phyloP scores from a whole-genome alignment of 495 filamentous ascomycete genomes.

The Neurospora africana region DNA sequence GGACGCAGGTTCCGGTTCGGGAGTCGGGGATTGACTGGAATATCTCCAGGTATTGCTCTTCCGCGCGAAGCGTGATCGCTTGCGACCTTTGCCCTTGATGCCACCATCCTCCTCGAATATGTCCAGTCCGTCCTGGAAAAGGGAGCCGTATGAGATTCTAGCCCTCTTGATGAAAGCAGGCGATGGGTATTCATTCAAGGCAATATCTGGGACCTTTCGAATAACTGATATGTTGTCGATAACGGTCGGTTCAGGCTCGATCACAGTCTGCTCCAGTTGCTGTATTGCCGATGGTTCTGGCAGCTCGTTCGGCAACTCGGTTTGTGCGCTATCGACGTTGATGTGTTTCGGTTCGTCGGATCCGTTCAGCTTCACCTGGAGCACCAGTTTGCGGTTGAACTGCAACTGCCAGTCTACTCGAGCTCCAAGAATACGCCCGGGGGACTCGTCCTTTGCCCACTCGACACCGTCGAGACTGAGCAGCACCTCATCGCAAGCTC shows the following conservation, averaged over 20 bases:
- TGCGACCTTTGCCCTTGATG: slow-evolving; percentile 52
- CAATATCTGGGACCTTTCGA: slow-evolving; percentile 13
- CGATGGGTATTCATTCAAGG: slow-evolving; percentile 48
- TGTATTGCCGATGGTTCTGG: slow-evolving; percentile 1
- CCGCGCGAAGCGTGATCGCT: slow-evolving; percentile 63
- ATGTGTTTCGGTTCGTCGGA: slow-evolving; percentile 27
- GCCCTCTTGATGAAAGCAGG: slow-evolving; percentile 65
- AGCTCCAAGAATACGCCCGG: slow-evolving; percentile 52
- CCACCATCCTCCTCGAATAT: slow-evolving; percentile 66
- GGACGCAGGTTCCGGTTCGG: slow-evolving; percentile 33
- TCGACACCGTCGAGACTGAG: slow-evolving; percentile 57
- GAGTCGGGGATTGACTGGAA: slow-evolving; percentile 54
- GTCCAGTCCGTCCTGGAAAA: slow-evolving; percentile 49
- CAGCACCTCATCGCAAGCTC: slow-evolving; percentile 65
- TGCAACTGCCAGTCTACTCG: slow-evolving; percentile 66
- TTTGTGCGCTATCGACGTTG: slow-evolving; percentile 35
- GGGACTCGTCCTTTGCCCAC: slow-evolving; percentile 41
- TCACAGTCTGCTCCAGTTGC: background rate
- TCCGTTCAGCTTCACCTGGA: slow-evolving; percentile 41
- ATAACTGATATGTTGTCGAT: slow-evolving; percentile 2
- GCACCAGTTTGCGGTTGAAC: slow-evolving; percentile 43
- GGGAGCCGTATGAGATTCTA: slow-evolving; percentile 48
- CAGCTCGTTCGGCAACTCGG: slow-evolving; percentile 3
- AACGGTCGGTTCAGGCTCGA: background rate
- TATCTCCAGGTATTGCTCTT: slow-evolving; percentile 61